These are phyloP conservation scores for Hypoxylon cercidicola DNA, from an alignment of 495 filamentous ascomycete species.

Conservation along the genomic window DNA sequence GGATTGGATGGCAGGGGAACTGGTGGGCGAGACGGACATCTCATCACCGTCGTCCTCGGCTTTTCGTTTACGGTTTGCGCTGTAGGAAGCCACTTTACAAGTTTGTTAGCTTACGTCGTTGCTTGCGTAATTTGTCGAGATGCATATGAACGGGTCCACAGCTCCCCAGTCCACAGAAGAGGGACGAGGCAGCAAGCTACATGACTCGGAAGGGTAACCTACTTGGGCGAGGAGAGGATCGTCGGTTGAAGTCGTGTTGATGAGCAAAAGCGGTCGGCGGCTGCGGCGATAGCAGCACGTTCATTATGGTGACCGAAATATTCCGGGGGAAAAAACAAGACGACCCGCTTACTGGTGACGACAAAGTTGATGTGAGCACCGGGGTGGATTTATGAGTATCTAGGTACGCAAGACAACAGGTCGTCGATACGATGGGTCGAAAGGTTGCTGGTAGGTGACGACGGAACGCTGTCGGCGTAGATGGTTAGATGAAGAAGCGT, in stretches of 20 bases:
- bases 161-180: slow-evolving; percentile 4
- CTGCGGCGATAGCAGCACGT: slow-evolving; percentile 61
- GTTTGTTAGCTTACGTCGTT: slow-evolving; percentile 39
- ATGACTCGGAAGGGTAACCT: slow-evolving; percentile 38
- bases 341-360: slow-evolving; percentile 3
- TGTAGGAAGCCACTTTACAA: slow-evolving; percentile 64
- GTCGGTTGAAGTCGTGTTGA: slow-evolving; percentile 75
- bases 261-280: slow-evolving; percentile 80
- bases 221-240: slow-evolving; percentile 78
- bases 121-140: slow-evolving; percentile 8
- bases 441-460: no score
- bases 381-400: slow-evolving; percentile 1
- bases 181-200: slow-evolving; percentile 8
- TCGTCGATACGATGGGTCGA: no score
- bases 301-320: slow-evolving; percentile 53
- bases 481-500: slow-evolving; percentile 20
- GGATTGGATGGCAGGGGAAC: slow-evolving; percentile 76
- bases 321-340: slow-evolving; percentile 8
- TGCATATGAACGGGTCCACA: slow-evolving; percentile 17
- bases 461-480: no score
- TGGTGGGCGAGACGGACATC: slow-evolving; percentile 86
- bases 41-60: slow-evolving; percentile 87
- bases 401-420: no score
- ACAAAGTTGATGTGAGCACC: slow-evolving; percentile 1
- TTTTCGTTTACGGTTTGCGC: slow-evolving; percentile 80